Percentiles rank a stretch among this genome's conserved stretches.
These are phyloP conservation scores for Phaffia rhodozyma DNA, from an alignment of 1,284 basidiomycete genomes.

Conservation along the genomic window DNA sequence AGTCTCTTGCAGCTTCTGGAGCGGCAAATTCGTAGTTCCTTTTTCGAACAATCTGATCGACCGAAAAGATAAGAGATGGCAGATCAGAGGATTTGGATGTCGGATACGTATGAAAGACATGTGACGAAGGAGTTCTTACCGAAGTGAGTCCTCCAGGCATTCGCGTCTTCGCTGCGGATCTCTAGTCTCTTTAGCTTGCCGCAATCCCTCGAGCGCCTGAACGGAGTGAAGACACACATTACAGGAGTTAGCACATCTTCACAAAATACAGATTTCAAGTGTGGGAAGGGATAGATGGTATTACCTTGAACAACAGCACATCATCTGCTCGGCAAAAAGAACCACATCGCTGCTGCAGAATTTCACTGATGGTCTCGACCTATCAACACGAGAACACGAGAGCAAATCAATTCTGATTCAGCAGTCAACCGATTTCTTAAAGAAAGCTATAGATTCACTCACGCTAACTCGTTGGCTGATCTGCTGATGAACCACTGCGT, in stretches of 20 bases:
- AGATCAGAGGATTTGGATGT: conserved; percentile 4
- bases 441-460: conserved; percentile 29
- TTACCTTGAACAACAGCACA: conserved; percentile 89
- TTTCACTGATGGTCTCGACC: conserved; percentile 92
- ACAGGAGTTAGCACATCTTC: neutral
- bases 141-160: conserved; percentile 66
- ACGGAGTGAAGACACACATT: conserved; percentile 1
- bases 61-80: neutral
- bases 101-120: conserved; percentile 17
- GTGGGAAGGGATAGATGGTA: conserved; percentile 10
- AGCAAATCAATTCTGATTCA: conserved; percentile 4
- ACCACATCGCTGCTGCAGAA: conserved; percentile 85
- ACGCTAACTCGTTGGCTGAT: conserved; percentile 92
- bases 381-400: conserved; percentile 30
- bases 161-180: conserved; percentile 59
- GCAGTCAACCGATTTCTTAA: neutral
- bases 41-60: conserved; percentile 63
- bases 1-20: conserved; percentile 73
- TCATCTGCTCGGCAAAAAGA: conserved; percentile 97
- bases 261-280: neutral
- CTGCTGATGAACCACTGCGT: conserved; percentile 92
- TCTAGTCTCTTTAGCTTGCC: conserved; percentile 72
- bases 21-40: conserved; percentile 69
- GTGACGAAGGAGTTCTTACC: conserved; percentile 38
- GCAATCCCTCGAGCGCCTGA: conserved; percentile 84